These are phyloP conservation scores for Cryphonectria naterciae DNA, from an alignment of 2,329 filamentous ascomycete genomes.

Conservation along the genomic window DNA sequence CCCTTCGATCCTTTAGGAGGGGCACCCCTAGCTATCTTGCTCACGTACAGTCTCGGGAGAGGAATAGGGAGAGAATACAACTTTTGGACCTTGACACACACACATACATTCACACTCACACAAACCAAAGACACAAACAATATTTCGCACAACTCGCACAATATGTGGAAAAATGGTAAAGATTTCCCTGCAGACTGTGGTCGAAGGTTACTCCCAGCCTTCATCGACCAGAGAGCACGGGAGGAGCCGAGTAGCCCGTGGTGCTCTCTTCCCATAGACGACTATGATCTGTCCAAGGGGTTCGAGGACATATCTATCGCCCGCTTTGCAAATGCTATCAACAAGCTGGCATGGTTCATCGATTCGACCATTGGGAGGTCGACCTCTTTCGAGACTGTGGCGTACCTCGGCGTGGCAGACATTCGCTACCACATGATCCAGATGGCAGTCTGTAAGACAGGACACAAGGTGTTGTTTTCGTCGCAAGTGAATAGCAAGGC, in stretches of 20 bases:
- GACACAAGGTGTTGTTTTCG: constrained; percentile 33
- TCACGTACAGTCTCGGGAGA: neutral
- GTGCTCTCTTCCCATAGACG: constrained; percentile 33
- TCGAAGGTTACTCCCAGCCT: constrained; percentile 28
- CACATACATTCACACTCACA: too few species aligned
- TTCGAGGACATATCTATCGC: constrained; percentile 33
- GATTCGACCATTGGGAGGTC: constrained; percentile 29
- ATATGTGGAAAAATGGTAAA: constrained; percentile 4
- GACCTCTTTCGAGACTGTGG: constrained; percentile 30
- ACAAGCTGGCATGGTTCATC: constrained; percentile 33
- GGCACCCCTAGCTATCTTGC: neutral
- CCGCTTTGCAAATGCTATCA: constrained; percentile 32
- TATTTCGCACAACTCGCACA: neutral
- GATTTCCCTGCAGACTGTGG: constrained; percentile 21
- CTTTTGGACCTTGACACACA: neutral
- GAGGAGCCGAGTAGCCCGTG: constrained; percentile 30
- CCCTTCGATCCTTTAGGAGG: neutral
- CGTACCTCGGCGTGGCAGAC: constrained; percentile 32
- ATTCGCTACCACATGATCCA: constrained; percentile 34
- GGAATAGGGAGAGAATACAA: neutral
- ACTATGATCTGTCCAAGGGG: constrained; percentile 33
- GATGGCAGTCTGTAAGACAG: constrained; percentile 34
- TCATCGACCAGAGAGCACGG: constrained; percentile 31
- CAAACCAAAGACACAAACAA: too few species aligned
- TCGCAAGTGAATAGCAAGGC: constrained; percentile 32